Evolutionary conservation across 1,284 basidiomycete genomes (phyloP), one percentile per base, ranked within the genome.

Genomic region (Ganoderma multipileum): DNA sequence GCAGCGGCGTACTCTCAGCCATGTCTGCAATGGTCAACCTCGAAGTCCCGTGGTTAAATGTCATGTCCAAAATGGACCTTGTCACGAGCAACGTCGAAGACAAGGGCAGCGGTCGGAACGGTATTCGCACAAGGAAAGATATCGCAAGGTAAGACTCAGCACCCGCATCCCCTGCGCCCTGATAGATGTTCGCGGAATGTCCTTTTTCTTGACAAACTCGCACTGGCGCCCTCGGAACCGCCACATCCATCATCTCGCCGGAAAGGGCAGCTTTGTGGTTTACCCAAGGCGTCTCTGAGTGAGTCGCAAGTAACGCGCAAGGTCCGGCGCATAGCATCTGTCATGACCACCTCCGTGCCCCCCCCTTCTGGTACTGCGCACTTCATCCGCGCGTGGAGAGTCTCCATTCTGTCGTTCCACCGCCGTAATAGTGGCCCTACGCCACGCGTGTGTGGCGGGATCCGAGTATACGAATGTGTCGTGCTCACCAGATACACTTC

Each of bases 61-160:
- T 99, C 78, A 95, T 99, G 92, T 97, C 95, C 66, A 99, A 99
- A 82, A 99, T 99, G 97, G 98, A 99, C 80, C 86, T 99, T 36
- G 94, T 99, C 42, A 94, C 88, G 0, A 78, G 83, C 0, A 87
- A 87, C 70, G 66, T 84, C 6, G 91, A 91, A 72, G 88, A 91
- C 74, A 86, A 88, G 69, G 82, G 83, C n/a, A 85, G 87, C 72
- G 86, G 88, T 65, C 85, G 90, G 77, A 96, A 91, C 81, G 95
- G 88, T 73, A 87, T 89, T 74, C 91, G 88, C 75, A 87, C 84
- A 66, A 87, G 83, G 79, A 93, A 86, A 82, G 90, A 95, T 74
- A 89, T 97, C 62, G 92, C 95, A 39, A 87, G 95, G 89, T 93
- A 73, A 57, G 69, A 20, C 42, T 57, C 61, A 54, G 30, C 41